Evolutionary conservation across 805 yeast genomes (phyloP), one percentile per base, ranked within the genome.

Genomic region (Cyberlindnera euphorbiae): DNA sequence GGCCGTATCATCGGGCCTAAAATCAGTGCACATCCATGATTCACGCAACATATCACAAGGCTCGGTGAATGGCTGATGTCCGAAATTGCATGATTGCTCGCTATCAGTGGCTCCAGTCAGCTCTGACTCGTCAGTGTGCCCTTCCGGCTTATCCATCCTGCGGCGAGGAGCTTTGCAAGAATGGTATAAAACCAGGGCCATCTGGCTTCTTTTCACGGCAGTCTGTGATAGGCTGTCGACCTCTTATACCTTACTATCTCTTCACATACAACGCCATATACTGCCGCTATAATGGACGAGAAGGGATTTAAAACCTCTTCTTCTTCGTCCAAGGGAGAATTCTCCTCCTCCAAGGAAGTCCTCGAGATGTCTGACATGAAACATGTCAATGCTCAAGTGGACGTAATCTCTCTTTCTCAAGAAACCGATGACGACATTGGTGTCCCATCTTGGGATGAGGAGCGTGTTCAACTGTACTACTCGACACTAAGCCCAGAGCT

Each of bases 371-470:
- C n/a, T n/a, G 30, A 14, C 10, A 9, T n/a, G n/a, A 32, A 32
- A 13, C 17, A 22, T 8, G 21, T 16, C 9, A 15, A 16, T 12
- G 19, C 30, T 19, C 14, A 26, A 19, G 35, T 32, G 14, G 25
- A 27, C 27, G 26, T 23, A 6, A 24, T 10, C 17, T 15, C 21
- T 26, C 16, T 19, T 8, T 10, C 17, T 12, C n/a, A 17, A 5
- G 30, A 24, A 8, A 17, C 14, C 15, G 24, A 26, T 9, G 13
- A 15, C 17, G 6, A 28, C 24, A 9, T 33, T 17, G 42, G 39
- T 21, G 19, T 14, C 15, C 28, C 38, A 17, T 19, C 10, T 4
- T 44, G 45, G 43, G 44, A 41, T 15, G 45, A 41, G 26, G 43
- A 38, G 26, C 19, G 18, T 4, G 45, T 29, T 15, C 22, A 17